phyloP scores from a whole-genome alignment of 345 rosid genomes.

The Dipteronia dyeriana region DNA sequence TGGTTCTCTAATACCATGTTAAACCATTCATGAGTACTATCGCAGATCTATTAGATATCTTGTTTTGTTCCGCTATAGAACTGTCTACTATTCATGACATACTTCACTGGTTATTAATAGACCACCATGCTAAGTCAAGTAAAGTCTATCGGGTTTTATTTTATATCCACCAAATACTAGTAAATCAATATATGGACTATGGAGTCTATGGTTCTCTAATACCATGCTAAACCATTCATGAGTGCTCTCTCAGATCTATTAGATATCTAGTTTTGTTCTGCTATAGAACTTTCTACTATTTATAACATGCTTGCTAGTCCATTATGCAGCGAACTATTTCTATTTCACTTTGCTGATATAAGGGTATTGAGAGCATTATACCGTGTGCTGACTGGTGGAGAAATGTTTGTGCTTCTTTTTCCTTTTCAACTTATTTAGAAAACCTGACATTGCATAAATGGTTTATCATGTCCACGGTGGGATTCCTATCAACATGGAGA shows the following conservation, averaged over 20 bases:
- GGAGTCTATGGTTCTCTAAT: background rate
- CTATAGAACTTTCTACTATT: background rate
- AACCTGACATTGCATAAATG: constrained; percentile 18
- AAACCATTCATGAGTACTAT: background rate
- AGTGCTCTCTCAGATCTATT: background rate
- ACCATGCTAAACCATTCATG: background rate
- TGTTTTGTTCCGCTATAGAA: background rate
- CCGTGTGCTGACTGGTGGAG: background rate
- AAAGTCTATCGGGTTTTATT: background rate
- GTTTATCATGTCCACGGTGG: constrained; percentile 27
- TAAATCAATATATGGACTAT: background rate
- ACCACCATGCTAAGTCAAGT: background rate
- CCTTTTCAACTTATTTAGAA: background rate
- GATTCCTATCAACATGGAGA: constrained; percentile 27
- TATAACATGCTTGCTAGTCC: background rate
- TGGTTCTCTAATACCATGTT: background rate
- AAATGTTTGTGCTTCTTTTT: background rate
- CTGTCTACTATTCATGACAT: background rate
- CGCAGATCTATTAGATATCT: background rate
- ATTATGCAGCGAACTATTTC: background rate
- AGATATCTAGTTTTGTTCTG: background rate
- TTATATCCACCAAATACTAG: background rate
- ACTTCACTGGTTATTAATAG: background rate
- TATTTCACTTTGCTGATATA: constrained; percentile 2
- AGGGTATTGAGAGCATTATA: background rate